Evolutionary conservation across 2,329 filamentous ascomycete genomes (phyloP).

Genomic region (Thielaviopsis ethacetica): DNA sequence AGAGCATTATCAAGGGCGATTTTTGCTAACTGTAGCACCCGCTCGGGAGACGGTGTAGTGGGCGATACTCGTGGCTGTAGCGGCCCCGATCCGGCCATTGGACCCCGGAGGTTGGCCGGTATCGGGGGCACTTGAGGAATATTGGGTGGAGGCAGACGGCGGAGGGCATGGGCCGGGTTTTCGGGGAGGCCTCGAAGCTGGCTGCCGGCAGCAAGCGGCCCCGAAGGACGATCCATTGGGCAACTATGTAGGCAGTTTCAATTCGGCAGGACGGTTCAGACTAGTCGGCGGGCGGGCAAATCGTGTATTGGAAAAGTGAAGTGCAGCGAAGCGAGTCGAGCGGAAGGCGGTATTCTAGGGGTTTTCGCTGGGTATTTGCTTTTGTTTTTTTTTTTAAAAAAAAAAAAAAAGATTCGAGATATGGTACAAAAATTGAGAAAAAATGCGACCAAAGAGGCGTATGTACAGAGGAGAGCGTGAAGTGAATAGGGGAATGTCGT

Average conservation of each 20-base stretch:
- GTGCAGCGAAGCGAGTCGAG: too few species aligned
- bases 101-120: slow-evolving; percentile 15
- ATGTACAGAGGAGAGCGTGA: neutral
- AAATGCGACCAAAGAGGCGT: neutral
- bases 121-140: slow-evolving; percentile 22
- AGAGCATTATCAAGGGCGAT: slow-evolving; percentile 52
- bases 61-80: slow-evolving; percentile 23
- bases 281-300: neutral
- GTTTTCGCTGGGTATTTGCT: too few species aligned
- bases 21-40: slow-evolving; percentile 48
- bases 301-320: neutral
- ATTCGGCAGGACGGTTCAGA: neutral
- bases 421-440: too few species aligned
- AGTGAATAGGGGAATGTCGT: neutral
- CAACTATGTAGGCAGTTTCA: neutral
- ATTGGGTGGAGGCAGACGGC: slow-evolving; percentile 20
- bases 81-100: neutral
- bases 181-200: slow-evolving; percentile 26
- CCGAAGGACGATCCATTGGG: slow-evolving; percentile 11
- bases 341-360: too few species aligned
- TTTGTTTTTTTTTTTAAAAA: too few species aligned
- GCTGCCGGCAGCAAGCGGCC: slow-evolving; percentile 19
- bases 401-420: too few species aligned
- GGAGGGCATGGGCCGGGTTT: slow-evolving; percentile 19
- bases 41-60: slow-evolving; percentile 24